Evolutionary conservation across 2,329 filamentous ascomycete species (phyloP).

Genomic region (Periconia digitata): DNA sequence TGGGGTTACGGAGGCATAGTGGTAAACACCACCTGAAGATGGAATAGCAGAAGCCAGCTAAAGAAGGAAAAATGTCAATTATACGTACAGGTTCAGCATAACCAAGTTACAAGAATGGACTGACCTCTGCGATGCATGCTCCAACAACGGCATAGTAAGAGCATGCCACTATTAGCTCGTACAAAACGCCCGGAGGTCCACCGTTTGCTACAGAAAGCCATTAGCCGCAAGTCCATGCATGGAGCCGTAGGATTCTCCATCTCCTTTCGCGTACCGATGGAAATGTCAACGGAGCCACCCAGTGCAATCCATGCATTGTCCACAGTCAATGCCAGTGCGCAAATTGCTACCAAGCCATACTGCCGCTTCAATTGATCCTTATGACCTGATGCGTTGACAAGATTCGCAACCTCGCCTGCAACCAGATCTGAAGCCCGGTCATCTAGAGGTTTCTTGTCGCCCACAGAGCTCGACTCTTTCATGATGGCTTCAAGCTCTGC

Average conservation of each 20-base stretch:
- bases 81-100: too few relatives aligned
- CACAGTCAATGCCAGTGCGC: slow-evolving; percentile 57
- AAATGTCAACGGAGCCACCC: slow-evolving; percentile 61
- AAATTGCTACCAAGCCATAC: slow-evolving; percentile 62
- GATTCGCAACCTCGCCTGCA: slow-evolving; percentile 1
- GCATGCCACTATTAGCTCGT: slow-evolving; percentile 20
- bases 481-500: not conserved
- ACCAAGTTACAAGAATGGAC: not conserved
- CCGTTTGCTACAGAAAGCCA: slow-evolving; percentile 11
- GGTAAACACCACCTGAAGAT: slow-evolving; percentile 20
- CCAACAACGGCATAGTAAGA: slow-evolving; percentile 18
- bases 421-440: not conserved
- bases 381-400: slow-evolving; percentile 65
- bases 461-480: not conserved
- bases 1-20: slow-evolving; percentile 18
- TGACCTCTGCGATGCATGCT: slow-evolving; percentile 20
- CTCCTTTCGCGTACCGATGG: slow-evolving; percentile 45
- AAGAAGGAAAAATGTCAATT: not conserved
- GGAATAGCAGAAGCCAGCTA: slow-evolving; percentile 22
- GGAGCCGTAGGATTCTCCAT: too few relatives aligned
- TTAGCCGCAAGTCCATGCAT: slow-evolving; percentile 3
- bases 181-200: slow-evolving; percentile 19
- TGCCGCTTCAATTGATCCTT: slow-evolving; percentile 64
- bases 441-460: not conserved
- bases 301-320: slow-evolving; percentile 68